Conservation (phyloP, 2,329 filamentous ascomycete species). For the Helotiales sp. region DNA sequence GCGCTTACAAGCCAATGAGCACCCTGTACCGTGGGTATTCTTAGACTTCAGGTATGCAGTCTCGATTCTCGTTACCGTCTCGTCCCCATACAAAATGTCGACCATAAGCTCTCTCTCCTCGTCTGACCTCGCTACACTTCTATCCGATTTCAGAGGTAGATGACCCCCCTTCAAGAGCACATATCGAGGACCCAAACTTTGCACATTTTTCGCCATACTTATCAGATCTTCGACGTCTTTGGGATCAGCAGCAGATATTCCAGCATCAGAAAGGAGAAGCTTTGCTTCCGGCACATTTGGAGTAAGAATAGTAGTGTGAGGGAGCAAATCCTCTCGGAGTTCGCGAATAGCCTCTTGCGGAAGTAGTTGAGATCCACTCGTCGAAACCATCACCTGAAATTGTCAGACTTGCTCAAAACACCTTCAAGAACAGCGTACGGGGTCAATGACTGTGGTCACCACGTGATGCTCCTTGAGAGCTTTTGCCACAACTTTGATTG, state of each 20-base stretch:
- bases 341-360: conserved; percentile 62
- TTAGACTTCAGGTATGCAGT: conserved; percentile 69
- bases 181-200: conserved; percentile 70
- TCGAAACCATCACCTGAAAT: conserved; percentile 84
- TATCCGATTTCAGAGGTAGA: conserved; percentile 69
- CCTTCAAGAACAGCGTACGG: conserved; percentile 49
- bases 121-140: conserved; percentile 56
- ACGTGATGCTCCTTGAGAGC: conserved; percentile 60
- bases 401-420: conserved; percentile 12
- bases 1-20: conserved; percentile 79
- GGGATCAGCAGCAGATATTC: conserved; percentile 45
- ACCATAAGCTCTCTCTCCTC: conserved; percentile 67
- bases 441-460: conserved; percentile 67
- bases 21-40: conserved; percentile 94
- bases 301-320: conserved; percentile 67
- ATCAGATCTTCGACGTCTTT: conserved; percentile 66
- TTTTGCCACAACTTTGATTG: conserved; percentile 67
- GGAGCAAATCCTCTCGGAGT: conserved; percentile 61
- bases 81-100: conserved; percentile 72
- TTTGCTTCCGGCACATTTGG: conserved; percentile 77
- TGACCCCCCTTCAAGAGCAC: conserved; percentile 92
- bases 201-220: conserved; percentile 64
- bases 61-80: conserved; percentile 61
- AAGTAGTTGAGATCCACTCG: conserved; percentile 71
- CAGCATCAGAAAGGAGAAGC: conserved; percentile 59